These are phyloP conservation scores for Fraxinus ornus DNA, from an alignment of 305 asterid genomes.

Conservation along the genomic window DNA sequence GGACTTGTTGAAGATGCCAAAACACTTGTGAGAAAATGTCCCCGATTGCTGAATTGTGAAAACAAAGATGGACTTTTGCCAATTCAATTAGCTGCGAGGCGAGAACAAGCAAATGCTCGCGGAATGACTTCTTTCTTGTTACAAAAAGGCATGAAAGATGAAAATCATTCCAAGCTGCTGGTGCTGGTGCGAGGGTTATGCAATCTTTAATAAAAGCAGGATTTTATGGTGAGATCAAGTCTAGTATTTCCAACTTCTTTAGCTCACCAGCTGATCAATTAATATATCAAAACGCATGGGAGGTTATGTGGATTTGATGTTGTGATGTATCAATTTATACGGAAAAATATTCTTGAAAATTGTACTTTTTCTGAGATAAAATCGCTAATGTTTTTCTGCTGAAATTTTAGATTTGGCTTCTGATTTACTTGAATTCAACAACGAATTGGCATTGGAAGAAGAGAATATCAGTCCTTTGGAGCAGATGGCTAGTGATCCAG, in stretches of 20 bases:
- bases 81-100: conserved; percentile 14
- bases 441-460: conserved; percentile 24
- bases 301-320: not conserved
- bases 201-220: conserved; percentile 18
- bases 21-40: not conserved
- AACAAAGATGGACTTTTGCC: conserved; percentile 13
- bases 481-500: conserved; percentile 26
- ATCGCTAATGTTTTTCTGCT: no score
- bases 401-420: conserved; percentile 26
- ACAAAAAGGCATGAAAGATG: conserved; percentile 4
- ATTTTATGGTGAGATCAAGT: conserved; percentile 14
- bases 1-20: not conserved
- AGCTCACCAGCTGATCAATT: no score
- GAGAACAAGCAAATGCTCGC: not conserved
- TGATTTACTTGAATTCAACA: conserved; percentile 19
- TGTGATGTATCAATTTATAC: not conserved
- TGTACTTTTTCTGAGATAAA: no score
- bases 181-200: conserved; percentile 5
- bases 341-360: not conserved
- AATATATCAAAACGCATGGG: no score
- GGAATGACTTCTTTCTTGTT: conserved; percentile 25
- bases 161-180: conserved; percentile 15
- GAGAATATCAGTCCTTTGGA: conserved; percentile 19
- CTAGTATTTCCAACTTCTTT: no score
- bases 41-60: not conserved